Base-by-base conservation (phyloP, 192 early-diverging fungal species). In the Coemansia sp. region DNA sequence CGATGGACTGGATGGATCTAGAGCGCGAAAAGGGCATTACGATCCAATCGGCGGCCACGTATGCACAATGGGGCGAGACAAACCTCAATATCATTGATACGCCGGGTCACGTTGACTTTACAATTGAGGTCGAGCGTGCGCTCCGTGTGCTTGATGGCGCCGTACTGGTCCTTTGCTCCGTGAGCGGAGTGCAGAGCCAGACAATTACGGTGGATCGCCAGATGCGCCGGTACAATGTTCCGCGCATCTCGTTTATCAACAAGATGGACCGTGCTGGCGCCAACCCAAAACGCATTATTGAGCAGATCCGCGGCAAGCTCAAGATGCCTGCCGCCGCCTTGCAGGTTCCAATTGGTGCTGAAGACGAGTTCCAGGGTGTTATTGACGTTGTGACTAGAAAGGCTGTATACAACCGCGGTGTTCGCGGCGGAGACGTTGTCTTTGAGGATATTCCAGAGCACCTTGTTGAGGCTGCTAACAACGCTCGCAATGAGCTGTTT, bases 1-100 rank as follows among this genome's bases (percentile, higher is more conserved):
- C 95, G 72, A 99, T 99, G 97, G 97, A 99, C 84, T 97, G 94
- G 43, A 99, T 99, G 97, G 95, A 98, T 32, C 86, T 98, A 20
- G 97, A 98, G 85, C 87, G 95, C 66, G 97, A 99, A 78, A 90
- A 91, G 81, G 93, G 93, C 40, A 94, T 94, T 68, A 94, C 93
- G 37, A 94, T 94, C 68, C 90, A 93, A 81, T 90, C 89, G 41
- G 93, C 93, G n/a, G 91, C 93, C 22, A 94, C 93, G 14, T 93
- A 90, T 77, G 87, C 88, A n/a, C 76, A 84, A 51, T 94, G 93
- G 93, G 86, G 85, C 63, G 85, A 89, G 61, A 87, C 87, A 62
- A 91, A 92, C 68, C 86, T 94, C 42, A 93, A 93, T 72, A 93
- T 94, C 64, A 94, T 94, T 56, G 93, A 94, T 72, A 94, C 93